Evolutionary conservation across 176 grass and related monocot species (phyloP), one percentile per base, ranked within the genome.

Genomic region (Cenchrus americanus): DNA sequence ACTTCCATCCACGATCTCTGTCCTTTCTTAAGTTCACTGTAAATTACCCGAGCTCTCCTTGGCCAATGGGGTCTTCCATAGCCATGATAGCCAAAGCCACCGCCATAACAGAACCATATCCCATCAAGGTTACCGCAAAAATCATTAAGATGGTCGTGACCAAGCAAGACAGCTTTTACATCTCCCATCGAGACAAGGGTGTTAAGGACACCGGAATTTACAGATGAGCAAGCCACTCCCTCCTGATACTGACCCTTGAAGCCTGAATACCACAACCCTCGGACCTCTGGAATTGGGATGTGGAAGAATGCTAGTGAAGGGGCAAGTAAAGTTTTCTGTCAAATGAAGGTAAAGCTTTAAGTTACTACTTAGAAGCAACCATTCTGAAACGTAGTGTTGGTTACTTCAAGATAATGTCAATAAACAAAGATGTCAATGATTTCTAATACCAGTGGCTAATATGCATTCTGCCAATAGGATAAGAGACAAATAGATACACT

Each of bases 71-170:
- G 71, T 71, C 90, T 95, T 76, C 93, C 96, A 78, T 95, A 98
- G 1, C 78, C 93, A 81, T 98, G 93, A 51, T 98, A 98, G 51
- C 96, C 96, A 75, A 94, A 95, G 48, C 89, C 96, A 3, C 96
- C 96, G 41, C 96, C 96, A 90, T 98, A 98, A 85, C 93, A 98
- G 73, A 96, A 92, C 93, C 93, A 90, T 87, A 98, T 95, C 30
- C 83, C 82, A 2, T 71, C 66, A 30, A 93, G 76, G 70, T 85
- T 66, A 5, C 96, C 96, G 48, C 91, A 98, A 83, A 98, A 98
- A 61, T 98, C 93, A 74, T 98, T 95, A 22, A 98, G 85, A 84
- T 98, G 96, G 43, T 98, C 96, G 73, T 98, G 96, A n/a, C 93
- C 96, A 37, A 98, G 75, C 68, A 98, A 94, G 22, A 98, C 96